Evolutionary conservation across 169 alveolate species (phyloP).

Genomic region (Plasmodium gallinaceum): DNA sequence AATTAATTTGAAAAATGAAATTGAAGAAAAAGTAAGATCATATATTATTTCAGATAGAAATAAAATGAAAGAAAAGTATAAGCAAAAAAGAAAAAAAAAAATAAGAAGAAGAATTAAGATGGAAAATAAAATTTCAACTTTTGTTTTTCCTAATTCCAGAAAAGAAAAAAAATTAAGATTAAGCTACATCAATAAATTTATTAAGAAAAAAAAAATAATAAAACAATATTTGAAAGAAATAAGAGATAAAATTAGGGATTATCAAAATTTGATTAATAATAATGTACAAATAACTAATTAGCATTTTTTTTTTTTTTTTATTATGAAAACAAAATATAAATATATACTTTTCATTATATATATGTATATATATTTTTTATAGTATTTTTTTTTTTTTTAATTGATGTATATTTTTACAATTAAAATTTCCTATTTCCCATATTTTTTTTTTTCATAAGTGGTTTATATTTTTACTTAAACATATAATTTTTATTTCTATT

Average conservation of each 20-base stretch:
- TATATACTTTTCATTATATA: no score
- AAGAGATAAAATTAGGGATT: slow-evolving; percentile 18
- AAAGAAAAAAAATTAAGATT: slow-evolving; percentile 67
- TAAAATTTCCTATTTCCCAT: no score
- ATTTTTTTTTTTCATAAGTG: no score
- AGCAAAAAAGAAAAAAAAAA: slow-evolving; percentile 49
- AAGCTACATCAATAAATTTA: slow-evolving; percentile 52
- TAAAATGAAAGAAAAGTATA: slow-evolving; percentile 28
- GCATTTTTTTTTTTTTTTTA: background rate
- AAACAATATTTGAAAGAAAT: slow-evolving; percentile 46
- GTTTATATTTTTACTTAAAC: no score
- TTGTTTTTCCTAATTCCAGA: slow-evolving; percentile 71
- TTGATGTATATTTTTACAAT: no score
- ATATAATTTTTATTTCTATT: no score
- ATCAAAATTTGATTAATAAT: slow-evolving; percentile 2
- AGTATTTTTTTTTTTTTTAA: no score
- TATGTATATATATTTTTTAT: no score
- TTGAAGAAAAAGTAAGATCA: slow-evolving; percentile 63
- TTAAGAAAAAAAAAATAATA: slow-evolving; percentile 44
- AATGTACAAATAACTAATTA: background rate
- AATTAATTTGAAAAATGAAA: slow-evolving; percentile 32
- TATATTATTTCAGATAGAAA: slow-evolving; percentile 32
- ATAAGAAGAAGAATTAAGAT: slow-evolving; percentile 72
- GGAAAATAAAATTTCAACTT: slow-evolving; percentile 58
- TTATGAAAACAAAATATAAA: no score